These are phyloP conservation scores for Venturiaceae sp. DNA, from an alignment of 2,329 filamentous ascomycete genomes.

Conservation along the genomic window DNA sequence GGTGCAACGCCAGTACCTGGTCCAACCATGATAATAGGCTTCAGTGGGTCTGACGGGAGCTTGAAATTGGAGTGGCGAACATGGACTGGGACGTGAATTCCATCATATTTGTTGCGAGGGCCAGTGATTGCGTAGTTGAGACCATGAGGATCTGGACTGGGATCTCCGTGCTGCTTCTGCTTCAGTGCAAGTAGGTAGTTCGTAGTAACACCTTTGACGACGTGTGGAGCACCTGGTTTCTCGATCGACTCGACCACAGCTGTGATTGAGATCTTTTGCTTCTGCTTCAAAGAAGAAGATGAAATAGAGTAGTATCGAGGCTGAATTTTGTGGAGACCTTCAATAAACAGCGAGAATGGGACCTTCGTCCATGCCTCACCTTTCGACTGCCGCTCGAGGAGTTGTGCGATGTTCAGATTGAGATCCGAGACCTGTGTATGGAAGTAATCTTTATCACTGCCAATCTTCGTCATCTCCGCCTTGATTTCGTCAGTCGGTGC, in stretches of 20 bases:
- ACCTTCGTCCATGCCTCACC: conserved; percentile 72
- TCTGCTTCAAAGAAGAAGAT: conserved; percentile 87
- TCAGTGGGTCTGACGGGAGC: conserved; percentile 86
- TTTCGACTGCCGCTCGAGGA: conserved; percentile 63
- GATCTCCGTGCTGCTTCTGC: conserved; percentile 89
- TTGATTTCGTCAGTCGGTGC: conserved; percentile 77
- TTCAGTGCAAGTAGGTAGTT: conserved; percentile 94
- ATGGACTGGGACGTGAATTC: conserved; percentile 88
- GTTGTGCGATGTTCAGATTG: conserved; percentile 82
- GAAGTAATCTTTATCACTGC: conserved; percentile 93
- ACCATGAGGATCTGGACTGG: conserved; percentile 71
- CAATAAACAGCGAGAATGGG: conserved; percentile 90
- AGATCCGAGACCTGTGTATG: conserved; percentile 71
- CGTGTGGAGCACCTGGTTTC: conserved; percentile 63
- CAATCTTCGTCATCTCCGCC: conserved; percentile 79
- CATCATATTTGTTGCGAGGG: conserved; percentile 94
- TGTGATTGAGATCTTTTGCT: conserved; percentile 90
- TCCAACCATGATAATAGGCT: conserved; percentile 92
- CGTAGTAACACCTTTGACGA: conserved; percentile 91
- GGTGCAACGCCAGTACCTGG: conserved; percentile 95
- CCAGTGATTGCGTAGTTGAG: conserved; percentile 79
- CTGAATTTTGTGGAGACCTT: conserved; percentile 89
- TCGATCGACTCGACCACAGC: conserved; percentile 82
- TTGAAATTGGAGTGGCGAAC: conserved; percentile 99
- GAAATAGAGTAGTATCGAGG: conserved; percentile 99